A percentile compares a stretch with the other conserved stretches of the same genome.
phyloP scores from a whole-genome alignment of 768 basidiomycete species.

The Boletus coccyginus region DNA sequence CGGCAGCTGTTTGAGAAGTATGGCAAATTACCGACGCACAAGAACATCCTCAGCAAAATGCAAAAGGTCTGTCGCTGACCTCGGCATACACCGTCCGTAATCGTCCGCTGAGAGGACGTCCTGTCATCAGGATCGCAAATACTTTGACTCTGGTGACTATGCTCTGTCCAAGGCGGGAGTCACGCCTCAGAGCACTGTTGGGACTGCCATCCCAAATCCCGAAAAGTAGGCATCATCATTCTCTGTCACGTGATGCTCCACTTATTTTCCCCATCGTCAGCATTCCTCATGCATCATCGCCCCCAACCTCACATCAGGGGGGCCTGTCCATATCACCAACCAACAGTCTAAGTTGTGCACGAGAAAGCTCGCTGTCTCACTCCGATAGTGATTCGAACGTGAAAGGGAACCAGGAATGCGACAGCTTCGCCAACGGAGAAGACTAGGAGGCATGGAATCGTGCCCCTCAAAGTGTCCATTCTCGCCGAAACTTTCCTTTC shows the following conservation, averaged over 20 bases:
- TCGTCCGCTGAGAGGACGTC: constrained; percentile 6
- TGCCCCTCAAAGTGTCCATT: constrained; percentile 1
- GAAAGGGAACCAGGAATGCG: constrained; percentile 13
- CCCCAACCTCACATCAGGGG: constrained; percentile 51
- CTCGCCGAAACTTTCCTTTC: constrained; percentile 3
- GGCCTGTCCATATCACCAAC: constrained; percentile 74
- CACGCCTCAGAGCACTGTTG: constrained; percentile 82
- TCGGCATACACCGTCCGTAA: not conserved
- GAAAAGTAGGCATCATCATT: constrained; percentile 67
- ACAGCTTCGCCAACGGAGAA: constrained; percentile 7
- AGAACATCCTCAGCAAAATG: constrained; percentile 92
- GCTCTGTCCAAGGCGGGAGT: constrained; percentile 95
- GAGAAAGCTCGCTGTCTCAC: constrained; percentile 50
- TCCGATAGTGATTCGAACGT: constrained; percentile 18
- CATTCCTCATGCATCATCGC: constrained; percentile 87
- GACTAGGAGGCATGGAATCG: constrained; percentile 14
- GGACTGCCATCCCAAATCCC: constrained; percentile 97
- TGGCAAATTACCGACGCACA: constrained; percentile 91
- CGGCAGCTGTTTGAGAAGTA: constrained; percentile 92
- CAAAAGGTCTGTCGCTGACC: constrained; percentile 65
- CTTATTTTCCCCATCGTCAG: constrained; percentile 38
- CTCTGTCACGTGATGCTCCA: not conserved
- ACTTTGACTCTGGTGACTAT: constrained; percentile 99
- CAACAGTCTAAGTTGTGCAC: constrained; percentile 61
- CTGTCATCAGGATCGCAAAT: constrained; percentile 86